These are phyloP conservation scores for Pinus albicaulis DNA, from an alignment of 75 land plant species.

Conservation along the genomic window DNA sequence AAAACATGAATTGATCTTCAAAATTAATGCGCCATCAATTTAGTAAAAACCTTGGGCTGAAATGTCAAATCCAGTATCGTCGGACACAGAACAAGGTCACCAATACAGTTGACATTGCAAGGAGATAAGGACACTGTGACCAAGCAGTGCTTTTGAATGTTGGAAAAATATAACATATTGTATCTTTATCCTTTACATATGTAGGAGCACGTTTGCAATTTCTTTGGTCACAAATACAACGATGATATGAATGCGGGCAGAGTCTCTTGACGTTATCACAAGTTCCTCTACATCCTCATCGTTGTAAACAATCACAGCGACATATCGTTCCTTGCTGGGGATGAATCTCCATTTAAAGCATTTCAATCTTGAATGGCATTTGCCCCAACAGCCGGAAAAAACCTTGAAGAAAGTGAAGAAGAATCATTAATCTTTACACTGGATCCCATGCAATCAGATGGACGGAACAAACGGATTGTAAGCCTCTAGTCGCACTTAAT, in stretches of 20 bases:
- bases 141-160: conserved; percentile 48
- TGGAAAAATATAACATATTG: conserved; percentile 37
- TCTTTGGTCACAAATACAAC: conserved; percentile 41
- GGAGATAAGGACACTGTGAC: conserved; percentile 49
- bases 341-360: too few relatives aligned
- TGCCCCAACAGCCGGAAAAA: too few relatives aligned
- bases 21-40: conserved; percentile 7
- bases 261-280: conserved; percentile 44
- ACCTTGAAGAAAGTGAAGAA: too few relatives aligned
- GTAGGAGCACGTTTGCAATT: conserved; percentile 29
- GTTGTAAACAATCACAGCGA: conserved; percentile 31
- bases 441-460: too few relatives aligned
- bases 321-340: too few relatives aligned
- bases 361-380: too few relatives aligned
- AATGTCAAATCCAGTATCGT: conserved; percentile 24
- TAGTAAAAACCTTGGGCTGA: conserved; percentile 14
- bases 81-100: conserved; percentile 44
- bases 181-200: conserved; percentile 24
- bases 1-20: too few relatives aligned
- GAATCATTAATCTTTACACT: too few relatives aligned
- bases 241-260: conserved; percentile 20
- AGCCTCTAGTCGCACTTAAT: too few relatives aligned
- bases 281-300: conserved; percentile 31
- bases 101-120: conserved; percentile 41
- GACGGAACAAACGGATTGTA: too few relatives aligned